Evolutionary conservation across 2,329 filamentous ascomycete species (phyloP), one percentile per base, ranked within the genome.

Genomic region (Chaetomium olivaceum): DNA sequence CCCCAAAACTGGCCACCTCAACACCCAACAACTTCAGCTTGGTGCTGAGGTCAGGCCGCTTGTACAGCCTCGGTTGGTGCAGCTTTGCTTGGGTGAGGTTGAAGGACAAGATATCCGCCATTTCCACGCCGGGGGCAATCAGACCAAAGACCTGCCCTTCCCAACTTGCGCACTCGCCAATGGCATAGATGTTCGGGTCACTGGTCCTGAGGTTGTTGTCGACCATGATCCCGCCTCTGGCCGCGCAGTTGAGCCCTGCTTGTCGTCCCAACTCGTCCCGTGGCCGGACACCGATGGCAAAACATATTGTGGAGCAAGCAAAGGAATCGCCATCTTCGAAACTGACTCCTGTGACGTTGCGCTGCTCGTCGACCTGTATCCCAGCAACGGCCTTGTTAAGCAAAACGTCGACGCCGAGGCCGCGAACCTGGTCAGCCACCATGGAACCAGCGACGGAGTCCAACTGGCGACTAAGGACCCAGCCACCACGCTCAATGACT

Each of bases 81-180:
- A 87, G 83, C 74, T 90, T 89, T 36, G 91, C 91, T 75, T 93
- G 89, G 3, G 93, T 96, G 65, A 97, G 85, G 76, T 97, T 97
- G 81, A 95, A 97, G 12, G 93, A 88, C 3, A 97, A 85, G 0
- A 97, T 89, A 71, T 96, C 93, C 0, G 93, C 93, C 91, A 96
- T 96, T 77, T 96, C 93, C 43, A 97, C 85, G 21, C 93, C 93
- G 0, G 93, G 93, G 0, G 91, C 92, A 71, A 97, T 96, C 23
- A 97, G 85, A 6, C 93, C 93, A 70, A 92, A 97, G 0, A 91
- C 93, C 77, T 95, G 90, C 70, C 87, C 89, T 68, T 93, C 85
- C 91, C 92, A 97, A 78, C 89, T 95, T 5, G 93, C 92, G 72
- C 93, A 97, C 77, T 97, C 93, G 64, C 93, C 93, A 58, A 97